Evolutionary conservation across 2,329 filamentous ascomycete genomes (phyloP).

Genomic region (Capronia americana): DNA sequence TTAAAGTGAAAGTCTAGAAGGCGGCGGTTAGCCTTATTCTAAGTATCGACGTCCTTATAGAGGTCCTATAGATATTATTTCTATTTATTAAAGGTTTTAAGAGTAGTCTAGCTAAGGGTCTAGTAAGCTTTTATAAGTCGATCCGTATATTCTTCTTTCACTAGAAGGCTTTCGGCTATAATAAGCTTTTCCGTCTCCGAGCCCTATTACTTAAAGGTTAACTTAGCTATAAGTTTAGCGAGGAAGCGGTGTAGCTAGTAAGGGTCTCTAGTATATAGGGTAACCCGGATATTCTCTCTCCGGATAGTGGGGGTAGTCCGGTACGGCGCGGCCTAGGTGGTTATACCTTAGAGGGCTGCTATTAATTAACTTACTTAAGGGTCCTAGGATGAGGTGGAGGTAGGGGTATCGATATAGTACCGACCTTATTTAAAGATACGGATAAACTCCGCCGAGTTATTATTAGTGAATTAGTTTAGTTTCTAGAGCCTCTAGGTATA

Average conservation of each 20-base stretch:
- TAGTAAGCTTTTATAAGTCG: constrained; percentile 1
- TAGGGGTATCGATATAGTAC: not conserved
- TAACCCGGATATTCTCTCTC: constrained; percentile 5
- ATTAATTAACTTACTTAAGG: constrained; percentile 1
- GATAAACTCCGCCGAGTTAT: not conserved
- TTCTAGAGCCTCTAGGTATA: not conserved
- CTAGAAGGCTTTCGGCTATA: constrained; percentile 3
- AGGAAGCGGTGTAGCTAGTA: not conserved
- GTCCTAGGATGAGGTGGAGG: not conserved
- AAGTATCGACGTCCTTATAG: not conserved
- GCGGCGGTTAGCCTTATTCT: not conserved
- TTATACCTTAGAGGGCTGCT: not conserved
- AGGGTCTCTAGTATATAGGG: constrained; percentile 6
- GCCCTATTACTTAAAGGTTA: not conserved
- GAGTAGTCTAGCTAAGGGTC: not conserved
- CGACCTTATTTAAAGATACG: not conserved
- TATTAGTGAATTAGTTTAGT: constrained; percentile 7
- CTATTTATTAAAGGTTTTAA: constrained; percentile 4
- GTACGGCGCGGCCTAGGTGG: not conserved
- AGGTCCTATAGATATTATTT: not conserved
- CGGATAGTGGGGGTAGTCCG: not conserved
- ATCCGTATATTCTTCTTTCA: not conserved
- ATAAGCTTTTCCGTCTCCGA: not conserved
- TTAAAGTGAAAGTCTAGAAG: constrained; percentile 3
- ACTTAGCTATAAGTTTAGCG: not conserved